These are phyloP conservation scores for Penicillium aurantiogriseum DNA, from an alignment of 2,329 filamentous ascomycete genomes.

Conservation along the genomic window DNA sequence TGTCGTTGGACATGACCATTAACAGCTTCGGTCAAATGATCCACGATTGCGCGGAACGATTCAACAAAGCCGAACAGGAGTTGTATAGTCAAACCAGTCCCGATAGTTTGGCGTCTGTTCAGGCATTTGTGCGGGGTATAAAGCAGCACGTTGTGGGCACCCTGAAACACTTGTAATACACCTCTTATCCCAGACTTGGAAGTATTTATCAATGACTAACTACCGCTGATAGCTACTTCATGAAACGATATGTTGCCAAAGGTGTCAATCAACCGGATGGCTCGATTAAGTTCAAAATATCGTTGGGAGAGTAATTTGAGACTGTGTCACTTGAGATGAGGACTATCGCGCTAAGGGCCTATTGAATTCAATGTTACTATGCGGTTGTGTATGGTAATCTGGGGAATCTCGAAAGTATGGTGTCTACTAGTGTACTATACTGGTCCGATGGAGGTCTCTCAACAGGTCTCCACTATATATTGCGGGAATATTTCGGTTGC, in stretches of 20 bases:
- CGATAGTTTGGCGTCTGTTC: neutral
- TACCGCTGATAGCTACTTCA: neutral
- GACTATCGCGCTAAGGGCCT: neutral
- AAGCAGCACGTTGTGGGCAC: neutral
- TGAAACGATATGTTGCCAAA: neutral
- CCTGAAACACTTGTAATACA: neutral
- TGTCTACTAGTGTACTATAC: neutral
- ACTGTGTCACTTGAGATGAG: too few relatives aligned
- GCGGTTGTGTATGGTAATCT: neutral
- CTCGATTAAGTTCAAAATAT: neutral
- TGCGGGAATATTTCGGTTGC: neutral
- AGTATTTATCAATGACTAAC: neutral
- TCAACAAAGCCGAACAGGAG: neutral
- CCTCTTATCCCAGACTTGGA: neutral
- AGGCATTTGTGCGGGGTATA: neutral
- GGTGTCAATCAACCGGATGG: neutral
- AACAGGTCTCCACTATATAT: neutral
- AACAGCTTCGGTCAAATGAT: neutral
- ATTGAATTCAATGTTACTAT: neutral
- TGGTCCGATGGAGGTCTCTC: neutral
- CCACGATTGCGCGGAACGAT: neutral
- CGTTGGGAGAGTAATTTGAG: neutral
- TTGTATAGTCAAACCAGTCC: neutral
- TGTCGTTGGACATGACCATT: neutral
- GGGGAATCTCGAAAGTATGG: neutral